Conservation (phyloP, 768 basidiomycete species). For the Tricholoma hemisulphureum region DNA sequence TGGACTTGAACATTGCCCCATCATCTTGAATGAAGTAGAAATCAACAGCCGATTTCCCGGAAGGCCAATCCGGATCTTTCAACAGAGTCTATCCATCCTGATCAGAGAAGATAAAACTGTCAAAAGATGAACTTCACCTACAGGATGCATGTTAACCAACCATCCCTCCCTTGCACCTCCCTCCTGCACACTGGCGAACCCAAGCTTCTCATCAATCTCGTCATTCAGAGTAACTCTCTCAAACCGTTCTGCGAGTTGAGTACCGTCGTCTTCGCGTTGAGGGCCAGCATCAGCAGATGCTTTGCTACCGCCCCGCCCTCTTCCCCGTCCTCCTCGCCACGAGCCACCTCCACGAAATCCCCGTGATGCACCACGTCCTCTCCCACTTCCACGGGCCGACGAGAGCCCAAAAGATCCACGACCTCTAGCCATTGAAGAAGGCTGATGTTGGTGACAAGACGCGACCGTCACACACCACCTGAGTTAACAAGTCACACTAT, state of each 20-base stretch:
- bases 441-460: neutral
- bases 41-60: constrained; percentile 88
- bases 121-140: constrained; percentile 38
- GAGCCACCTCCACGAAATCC: constrained; percentile 43
- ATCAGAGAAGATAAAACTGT: neutral
- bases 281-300: constrained; percentile 50
- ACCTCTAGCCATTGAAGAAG: constrained; percentile 46
- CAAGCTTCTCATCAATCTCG: constrained; percentile 92
- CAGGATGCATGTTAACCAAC: constrained; percentile 99
- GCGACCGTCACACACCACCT: neutral
- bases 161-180: constrained; percentile 81
- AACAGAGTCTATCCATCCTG: constrained; percentile 62
- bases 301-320: constrained; percentile 46
- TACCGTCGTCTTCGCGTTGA: constrained; percentile 86
- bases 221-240: constrained; percentile 74
- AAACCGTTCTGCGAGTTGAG: constrained; percentile 80
- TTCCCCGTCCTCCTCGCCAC: constrained; percentile 56
- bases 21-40: constrained; percentile 98
- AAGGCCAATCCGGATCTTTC: constrained; percentile 81
- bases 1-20: constrained; percentile 94
- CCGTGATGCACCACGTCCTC: constrained; percentile 45
- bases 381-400: constrained; percentile 46
- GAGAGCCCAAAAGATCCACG: constrained; percentile 57
- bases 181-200: constrained; percentile 79
- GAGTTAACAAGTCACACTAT: constrained; percentile 1